These are phyloP conservation scores for Botrytis byssoidea DNA, from an alignment of 2,329 filamentous ascomycete genomes.

Conservation along the genomic window DNA sequence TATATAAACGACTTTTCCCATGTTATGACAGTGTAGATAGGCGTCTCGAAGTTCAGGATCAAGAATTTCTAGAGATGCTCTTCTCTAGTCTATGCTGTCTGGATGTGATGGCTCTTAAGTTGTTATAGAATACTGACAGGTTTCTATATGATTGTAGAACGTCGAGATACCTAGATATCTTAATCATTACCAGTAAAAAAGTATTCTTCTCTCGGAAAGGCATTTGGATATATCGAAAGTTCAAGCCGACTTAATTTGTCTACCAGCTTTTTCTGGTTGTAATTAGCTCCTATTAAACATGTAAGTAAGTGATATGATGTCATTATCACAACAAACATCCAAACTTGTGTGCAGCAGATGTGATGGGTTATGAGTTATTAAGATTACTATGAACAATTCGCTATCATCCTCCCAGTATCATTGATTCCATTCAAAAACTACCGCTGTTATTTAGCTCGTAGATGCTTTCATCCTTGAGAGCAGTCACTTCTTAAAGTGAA, in stretches of 20 bases:
- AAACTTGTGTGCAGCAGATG: neutral
- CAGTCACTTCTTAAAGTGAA: neutral
- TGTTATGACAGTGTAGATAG: neutral
- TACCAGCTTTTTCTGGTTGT: rapidly evolving
- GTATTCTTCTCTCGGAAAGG: rapidly evolving
- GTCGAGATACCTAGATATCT: neutral
- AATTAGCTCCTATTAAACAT: rapidly evolving
- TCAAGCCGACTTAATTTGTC: rapidly evolving
- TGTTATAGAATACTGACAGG: neutral
- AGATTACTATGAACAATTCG: neutral
- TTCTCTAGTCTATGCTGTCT: rapidly evolving
- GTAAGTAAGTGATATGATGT: neutral
- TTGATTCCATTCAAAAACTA: neutral
- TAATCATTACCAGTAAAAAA: neutral
- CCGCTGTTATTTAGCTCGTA: neutral
- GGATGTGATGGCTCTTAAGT: neutral
- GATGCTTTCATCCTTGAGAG: neutral
- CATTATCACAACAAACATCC: neutral
- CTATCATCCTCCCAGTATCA: neutral
- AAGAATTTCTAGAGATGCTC: neutral
- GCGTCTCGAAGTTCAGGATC: neutral
- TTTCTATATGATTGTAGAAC: rapidly evolving
- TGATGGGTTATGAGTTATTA: neutral
- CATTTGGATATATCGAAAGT: neutral
- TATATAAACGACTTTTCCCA: rapidly evolving